phyloP scores from a whole-genome alignment of 768 basidiomycete species.

The Rhizopogon vinicolor region DNA sequence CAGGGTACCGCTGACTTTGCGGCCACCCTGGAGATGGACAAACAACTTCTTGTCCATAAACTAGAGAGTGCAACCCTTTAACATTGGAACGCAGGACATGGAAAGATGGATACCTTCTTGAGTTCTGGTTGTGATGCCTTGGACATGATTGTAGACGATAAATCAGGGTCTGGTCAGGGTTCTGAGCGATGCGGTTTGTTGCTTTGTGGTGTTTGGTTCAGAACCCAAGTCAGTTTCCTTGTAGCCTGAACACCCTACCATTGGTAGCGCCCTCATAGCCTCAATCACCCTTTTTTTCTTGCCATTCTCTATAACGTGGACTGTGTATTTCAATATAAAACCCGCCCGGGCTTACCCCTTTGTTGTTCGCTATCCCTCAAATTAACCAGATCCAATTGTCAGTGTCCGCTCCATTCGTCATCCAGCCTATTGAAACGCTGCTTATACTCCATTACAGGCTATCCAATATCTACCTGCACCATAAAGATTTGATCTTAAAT shows the following conservation, averaged over 20 bases:
- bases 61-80: constrained; percentile 31
- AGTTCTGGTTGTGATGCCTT: constrained; percentile 96
- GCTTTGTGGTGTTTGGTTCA: constrained; percentile 30
- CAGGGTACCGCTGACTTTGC: constrained; percentile 91
- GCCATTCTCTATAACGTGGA: too few species aligned
- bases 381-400: neutral
- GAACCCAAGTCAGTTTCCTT: neutral
- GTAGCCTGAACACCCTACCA: neutral
- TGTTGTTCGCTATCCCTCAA: neutral
- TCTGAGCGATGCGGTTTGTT: constrained; percentile 5
- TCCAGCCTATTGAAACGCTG: neutral
- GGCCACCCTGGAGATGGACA: constrained; percentile 89
- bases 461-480: neutral
- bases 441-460: neutral
- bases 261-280: neutral
- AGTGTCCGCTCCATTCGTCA: neutral
- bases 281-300: neutral
- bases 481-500: neutral
- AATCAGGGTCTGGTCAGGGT: neutral
- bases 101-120: constrained; percentile 74
- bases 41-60: constrained; percentile 99
- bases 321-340: neutral
- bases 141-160: constrained; percentile 54
- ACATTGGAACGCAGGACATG: neutral
- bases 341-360: neutral